Evolutionary conservation across 2,329 filamentous ascomycete genomes (phyloP).

Genomic region (Pyrenophora graminea): DNA sequence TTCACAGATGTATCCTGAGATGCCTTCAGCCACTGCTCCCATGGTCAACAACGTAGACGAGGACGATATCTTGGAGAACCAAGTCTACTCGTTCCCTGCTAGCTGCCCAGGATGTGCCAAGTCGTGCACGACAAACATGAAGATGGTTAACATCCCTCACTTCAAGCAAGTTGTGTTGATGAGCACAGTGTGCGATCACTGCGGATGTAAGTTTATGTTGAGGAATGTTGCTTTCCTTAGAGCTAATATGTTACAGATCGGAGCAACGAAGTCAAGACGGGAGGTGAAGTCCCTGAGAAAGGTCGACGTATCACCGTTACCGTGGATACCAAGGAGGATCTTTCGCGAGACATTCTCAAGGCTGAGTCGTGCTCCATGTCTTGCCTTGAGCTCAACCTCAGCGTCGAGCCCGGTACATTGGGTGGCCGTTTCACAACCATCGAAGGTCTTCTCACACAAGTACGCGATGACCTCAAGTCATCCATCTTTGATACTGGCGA

Average conservation of each 20-base stretch:
- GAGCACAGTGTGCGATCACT: conserved; percentile 88
- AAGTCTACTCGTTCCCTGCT: conserved; percentile 90
- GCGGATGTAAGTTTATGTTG: conserved; percentile 62
- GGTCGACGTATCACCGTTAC: conserved; percentile 81
- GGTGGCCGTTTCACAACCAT: conserved; percentile 97
- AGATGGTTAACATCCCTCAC: conserved; percentile 96
- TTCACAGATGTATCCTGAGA: conserved; percentile 50
- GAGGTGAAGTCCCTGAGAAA: conserved; percentile 84
- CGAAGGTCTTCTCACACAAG: conserved; percentile 89
- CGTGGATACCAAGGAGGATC: conserved; percentile 71
- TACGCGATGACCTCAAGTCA: conserved; percentile 82
- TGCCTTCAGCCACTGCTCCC: conserved; percentile 39
- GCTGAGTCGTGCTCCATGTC: conserved; percentile 87
- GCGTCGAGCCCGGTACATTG: conserved; percentile 89
- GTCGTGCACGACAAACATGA: conserved; percentile 90
- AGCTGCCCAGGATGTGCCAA: conserved; percentile 90
- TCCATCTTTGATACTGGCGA: conserved; percentile 82
- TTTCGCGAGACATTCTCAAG: conserved; percentile 93
- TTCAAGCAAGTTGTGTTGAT: conserved; percentile 98
- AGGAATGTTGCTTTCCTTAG: not conserved
- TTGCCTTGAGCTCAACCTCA: conserved; percentile 84
- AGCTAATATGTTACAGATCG: conserved; percentile 58
- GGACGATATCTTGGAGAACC: conserved; percentile 85
- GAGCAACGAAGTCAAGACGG: conserved; percentile 97
- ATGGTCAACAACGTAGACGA: conserved; percentile 51